Evolutionary conservation across 805 yeast genomes (phyloP).

Genomic region (Candida pini): DNA sequence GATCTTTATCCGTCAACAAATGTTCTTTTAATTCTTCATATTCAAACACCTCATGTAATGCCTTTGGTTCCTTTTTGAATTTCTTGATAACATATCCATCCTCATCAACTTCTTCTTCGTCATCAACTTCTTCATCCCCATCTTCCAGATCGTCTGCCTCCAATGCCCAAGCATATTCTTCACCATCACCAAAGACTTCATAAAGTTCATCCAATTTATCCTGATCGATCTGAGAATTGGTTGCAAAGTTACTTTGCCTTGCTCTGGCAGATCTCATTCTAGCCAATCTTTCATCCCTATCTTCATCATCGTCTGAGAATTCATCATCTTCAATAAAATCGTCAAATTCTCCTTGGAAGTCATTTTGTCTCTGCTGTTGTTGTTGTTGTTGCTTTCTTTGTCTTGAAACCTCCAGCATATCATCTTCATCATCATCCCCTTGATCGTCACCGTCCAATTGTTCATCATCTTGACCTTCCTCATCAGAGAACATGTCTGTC

Average conservation of each 20-base stretch:
- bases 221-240: conserved; percentile 58
- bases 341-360: conserved; percentile 74
- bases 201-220: conserved; percentile 89
- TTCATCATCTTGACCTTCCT: conserved; percentile 31
- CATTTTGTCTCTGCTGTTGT: conserved; percentile 21
- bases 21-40: conserved; percentile 87
- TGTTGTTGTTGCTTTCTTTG: conserved; percentile 20
- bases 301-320: conserved; percentile 83
- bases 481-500: conserved; percentile 68
- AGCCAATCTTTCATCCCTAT: conserved; percentile 38
- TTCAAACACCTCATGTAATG: conserved; percentile 88
- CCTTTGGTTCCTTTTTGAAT: conserved; percentile 35
- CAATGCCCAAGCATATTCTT: conserved; percentile 96
- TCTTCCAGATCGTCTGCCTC: conserved; percentile 76
- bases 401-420: conserved; percentile 26
- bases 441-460: conserved; percentile 26
- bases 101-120: conserved; percentile 35
- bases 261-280: conserved; percentile 30
- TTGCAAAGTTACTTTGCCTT: conserved; percentile 25
- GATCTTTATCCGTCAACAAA: conserved; percentile 88
- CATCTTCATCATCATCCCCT: conserved; percentile 30
- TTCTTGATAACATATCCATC: conserved; percentile 28
- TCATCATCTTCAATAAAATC: conserved; percentile 98
- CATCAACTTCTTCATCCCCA: conserved; percentile 49
- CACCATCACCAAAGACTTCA: conserved; percentile 96